phyloP scores from a whole-genome alignment of 805 yeast genomes.

The Vanderwaltozyma tropicalis region DNA sequence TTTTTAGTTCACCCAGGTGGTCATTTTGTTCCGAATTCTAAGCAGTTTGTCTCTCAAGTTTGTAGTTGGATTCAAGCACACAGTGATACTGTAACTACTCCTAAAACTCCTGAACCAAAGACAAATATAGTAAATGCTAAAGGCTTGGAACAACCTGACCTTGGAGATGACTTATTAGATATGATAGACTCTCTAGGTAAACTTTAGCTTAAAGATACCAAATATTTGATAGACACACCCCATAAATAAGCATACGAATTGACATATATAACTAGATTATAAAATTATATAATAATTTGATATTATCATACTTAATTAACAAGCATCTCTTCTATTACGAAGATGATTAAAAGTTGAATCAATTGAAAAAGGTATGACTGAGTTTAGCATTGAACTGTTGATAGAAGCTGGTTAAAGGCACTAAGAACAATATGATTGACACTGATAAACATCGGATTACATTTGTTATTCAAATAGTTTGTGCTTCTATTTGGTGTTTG shows the following conservation, averaged over 20 bases:
- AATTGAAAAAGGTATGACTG: no score
- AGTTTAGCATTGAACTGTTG: no score
- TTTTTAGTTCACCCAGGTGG: slow-evolving; percentile 84
- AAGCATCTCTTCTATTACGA: no score
- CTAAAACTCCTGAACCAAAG: background rate
- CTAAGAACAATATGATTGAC: no score
- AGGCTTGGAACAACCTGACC: slow-evolving; percentile 7
- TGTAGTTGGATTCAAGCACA: slow-evolving; percentile 25
- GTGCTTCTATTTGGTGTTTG: slow-evolving; percentile 81
- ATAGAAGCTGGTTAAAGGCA: no score
- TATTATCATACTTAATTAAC: no score
- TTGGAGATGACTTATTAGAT: slow-evolving; percentile 29
- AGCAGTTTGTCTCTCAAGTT: slow-evolving; percentile 30
- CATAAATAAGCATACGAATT: no score
- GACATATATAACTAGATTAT: no score
- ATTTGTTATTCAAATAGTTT: slow-evolving; percentile 47
- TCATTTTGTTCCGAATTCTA: slow-evolving; percentile 88
- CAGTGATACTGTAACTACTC: no score
- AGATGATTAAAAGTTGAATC: no score
- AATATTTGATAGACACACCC: background rate
- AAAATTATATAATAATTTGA: no score
- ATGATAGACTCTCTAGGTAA: slow-evolving; percentile 35
- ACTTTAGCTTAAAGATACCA: background rate
- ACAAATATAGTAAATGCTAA: background rate
- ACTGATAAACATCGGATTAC: no score